These are phyloP conservation scores for Penicillium atrosanguineum DNA, from an alignment of 495 filamentous ascomycete species.

Conservation along the genomic window DNA sequence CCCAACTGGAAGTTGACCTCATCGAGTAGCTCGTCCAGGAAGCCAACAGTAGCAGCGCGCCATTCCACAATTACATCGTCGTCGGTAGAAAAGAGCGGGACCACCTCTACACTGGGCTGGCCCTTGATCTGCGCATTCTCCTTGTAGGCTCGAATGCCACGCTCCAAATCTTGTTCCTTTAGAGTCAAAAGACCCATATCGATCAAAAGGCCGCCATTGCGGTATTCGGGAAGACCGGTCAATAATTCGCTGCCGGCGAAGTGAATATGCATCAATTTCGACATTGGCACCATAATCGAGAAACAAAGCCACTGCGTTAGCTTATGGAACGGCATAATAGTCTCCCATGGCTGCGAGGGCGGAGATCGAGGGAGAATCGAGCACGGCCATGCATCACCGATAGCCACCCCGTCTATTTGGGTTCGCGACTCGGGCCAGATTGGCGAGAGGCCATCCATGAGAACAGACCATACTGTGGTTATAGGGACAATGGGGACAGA, in stretches of 20 bases:
- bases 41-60: conserved; percentile 64
- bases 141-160: conserved; percentile 67
- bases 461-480: conserved; percentile 85
- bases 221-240: conserved; percentile 67
- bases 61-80: conserved; percentile 74
- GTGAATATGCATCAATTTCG: conserved; percentile 58
- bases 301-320: conserved; percentile 74
- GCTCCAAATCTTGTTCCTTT: conserved; percentile 55
- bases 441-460: conserved; percentile 81
- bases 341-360: conserved; percentile 80
- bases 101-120: conserved; percentile 65
- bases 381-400: conserved; percentile 95
- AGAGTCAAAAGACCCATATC: conserved; percentile 63
- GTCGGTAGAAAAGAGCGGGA: conserved; percentile 60
- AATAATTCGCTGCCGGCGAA: conserved; percentile 62
- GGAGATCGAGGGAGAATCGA: conserved; percentile 72
- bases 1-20: conserved; percentile 63
- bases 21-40: conserved; percentile 59
- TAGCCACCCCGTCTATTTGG: conserved; percentile 79
- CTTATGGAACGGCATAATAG: conserved; percentile 84
- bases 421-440: conserved; percentile 93
- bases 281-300: conserved; percentile 71
- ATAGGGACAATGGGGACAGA: conserved; percentile 84
- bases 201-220: conserved; percentile 67
- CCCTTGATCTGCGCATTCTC: conserved; percentile 72